phyloP scores from a whole-genome alignment of 352 stramenopile species.

The Phytophthora nicotianae region DNA sequence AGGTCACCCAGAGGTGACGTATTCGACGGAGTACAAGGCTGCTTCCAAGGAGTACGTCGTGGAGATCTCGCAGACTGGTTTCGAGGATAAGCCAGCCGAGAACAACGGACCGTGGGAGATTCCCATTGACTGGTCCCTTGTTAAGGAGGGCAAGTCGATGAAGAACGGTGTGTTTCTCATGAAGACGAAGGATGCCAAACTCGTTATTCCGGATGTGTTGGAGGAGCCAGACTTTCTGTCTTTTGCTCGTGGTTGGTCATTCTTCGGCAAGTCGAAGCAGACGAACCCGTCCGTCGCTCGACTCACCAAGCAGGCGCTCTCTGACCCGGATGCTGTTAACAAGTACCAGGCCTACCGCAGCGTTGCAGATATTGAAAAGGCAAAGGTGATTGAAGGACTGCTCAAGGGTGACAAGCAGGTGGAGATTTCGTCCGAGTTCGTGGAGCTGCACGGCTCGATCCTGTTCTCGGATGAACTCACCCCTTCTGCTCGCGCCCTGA shows the following conservation, averaged over 20 bases:
- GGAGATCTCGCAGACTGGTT: conserved; percentile 70
- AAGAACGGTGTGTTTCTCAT: conserved; percentile 66
- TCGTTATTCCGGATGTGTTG: conserved; percentile 53
- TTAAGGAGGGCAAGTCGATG: conserved; percentile 65
- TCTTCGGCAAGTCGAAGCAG: conserved; percentile 79
- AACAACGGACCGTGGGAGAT: conserved; percentile 81
- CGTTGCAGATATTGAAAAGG: conserved; percentile 76
- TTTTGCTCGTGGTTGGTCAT: conserved; percentile 78
- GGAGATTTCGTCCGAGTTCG: conserved; percentile 61
- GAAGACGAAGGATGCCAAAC: conserved; percentile 59
- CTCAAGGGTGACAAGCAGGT: conserved; percentile 52
- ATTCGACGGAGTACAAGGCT: conserved; percentile 62
- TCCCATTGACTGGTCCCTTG: conserved; percentile 74
- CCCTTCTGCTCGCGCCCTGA: conserved; percentile 65
- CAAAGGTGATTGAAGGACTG: conserved; percentile 68
- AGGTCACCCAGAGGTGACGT: conserved; percentile 68
- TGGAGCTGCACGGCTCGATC: conserved; percentile 69
- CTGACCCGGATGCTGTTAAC: conserved; percentile 76
- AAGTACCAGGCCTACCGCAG: conserved; percentile 79
- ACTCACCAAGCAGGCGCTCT: conserved; percentile 69
- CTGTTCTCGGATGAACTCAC: conserved; percentile 72
- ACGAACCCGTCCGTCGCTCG: conserved; percentile 52
- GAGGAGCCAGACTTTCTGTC: conserved; percentile 74
- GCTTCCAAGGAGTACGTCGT: conserved; percentile 56
- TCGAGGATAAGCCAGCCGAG: conserved; percentile 65